Conservation (phyloP, 2,329 filamentous ascomycete genomes). For the Fusarium sp. region DNA sequence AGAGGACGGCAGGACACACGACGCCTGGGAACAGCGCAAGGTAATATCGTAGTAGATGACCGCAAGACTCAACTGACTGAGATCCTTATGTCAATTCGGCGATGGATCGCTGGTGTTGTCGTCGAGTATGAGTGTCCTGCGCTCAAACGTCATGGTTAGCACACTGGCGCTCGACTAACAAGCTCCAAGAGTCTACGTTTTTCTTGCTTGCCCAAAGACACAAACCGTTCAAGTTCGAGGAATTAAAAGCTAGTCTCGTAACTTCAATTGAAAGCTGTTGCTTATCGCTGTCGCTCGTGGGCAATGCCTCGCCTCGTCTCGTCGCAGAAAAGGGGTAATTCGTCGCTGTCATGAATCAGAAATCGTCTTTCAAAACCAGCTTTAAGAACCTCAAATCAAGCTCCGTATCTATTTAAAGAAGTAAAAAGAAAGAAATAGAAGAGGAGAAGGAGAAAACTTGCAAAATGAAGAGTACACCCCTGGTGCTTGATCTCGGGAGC, state of each 20-base stretch:
- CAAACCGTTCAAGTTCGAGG: background rate
- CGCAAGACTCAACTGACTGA: rapidly evolving
- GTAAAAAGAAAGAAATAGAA: background rate
- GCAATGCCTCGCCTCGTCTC: background rate
- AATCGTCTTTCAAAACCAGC: background rate
- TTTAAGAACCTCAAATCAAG: rapidly evolving
- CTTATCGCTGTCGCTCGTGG: background rate
- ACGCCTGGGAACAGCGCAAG: background rate
- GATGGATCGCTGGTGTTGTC: background rate
- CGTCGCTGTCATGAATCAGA: background rate
- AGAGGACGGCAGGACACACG: background rate
- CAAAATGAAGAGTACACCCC: background rate
- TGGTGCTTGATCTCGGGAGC: background rate
- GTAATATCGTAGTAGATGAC: rapidly evolving
- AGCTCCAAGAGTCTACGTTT: background rate
- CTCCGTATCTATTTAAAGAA: rapidly evolving
- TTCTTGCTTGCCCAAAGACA: background rate
- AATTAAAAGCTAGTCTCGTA: rapidly evolving
- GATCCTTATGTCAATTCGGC: too few relatives aligned
- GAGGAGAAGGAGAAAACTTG: background rate
- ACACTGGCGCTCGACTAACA: background rate
- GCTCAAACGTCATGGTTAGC: background rate
- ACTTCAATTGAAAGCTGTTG: background rate
- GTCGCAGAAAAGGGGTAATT: background rate
- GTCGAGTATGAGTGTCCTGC: background rate